Conservation (phyloP, 1,284 basidiomycete genomes). For the Neonothopanus nambi region DNA sequence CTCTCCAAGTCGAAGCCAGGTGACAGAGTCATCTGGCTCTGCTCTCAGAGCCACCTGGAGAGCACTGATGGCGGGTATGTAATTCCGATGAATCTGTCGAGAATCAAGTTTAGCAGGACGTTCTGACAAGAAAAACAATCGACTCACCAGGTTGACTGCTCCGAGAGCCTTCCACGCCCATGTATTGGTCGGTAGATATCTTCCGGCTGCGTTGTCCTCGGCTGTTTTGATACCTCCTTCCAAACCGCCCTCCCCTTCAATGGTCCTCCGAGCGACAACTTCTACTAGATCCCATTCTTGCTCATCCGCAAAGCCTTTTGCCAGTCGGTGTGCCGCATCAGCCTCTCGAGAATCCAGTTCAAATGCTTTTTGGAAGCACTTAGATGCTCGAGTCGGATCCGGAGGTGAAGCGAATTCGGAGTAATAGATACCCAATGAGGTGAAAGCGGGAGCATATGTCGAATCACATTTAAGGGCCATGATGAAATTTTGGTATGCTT, state of each 20-base stretch:
- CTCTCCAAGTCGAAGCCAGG: slow-evolving; percentile 92
- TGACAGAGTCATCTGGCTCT: slow-evolving; percentile 72
- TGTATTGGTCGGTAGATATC: slow-evolving; percentile 77
- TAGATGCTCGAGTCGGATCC: slow-evolving; percentile 85
- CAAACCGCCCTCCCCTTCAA: slow-evolving; percentile 88
- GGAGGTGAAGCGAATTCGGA: slow-evolving; percentile 68
- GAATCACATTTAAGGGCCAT: slow-evolving; percentile 76
- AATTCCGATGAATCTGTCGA: slow-evolving; percentile 74
- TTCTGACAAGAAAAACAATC: not conserved
- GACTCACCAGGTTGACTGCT: slow-evolving; percentile 83
- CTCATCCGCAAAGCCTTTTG: slow-evolving; percentile 90
- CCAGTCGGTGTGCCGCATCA: slow-evolving; percentile 82
- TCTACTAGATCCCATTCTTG: slow-evolving; percentile 96
- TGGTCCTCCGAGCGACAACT: slow-evolving; percentile 86
- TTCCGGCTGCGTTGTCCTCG: slow-evolving; percentile 43
- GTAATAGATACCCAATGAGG: slow-evolving; percentile 93
- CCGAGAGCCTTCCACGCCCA: slow-evolving; percentile 99
- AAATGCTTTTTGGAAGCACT: slow-evolving; percentile 99
- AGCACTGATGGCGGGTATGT: slow-evolving; percentile 77
- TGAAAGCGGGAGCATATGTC: slow-evolving; percentile 89
- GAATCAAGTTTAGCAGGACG: slow-evolving; percentile 10
- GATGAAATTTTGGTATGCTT: slow-evolving; percentile 84
- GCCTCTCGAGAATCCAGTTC: slow-evolving; percentile 91
- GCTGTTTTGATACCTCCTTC: slow-evolving; percentile 57
- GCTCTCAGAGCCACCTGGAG: slow-evolving; percentile 90